These are phyloP conservation scores for Neurospora sp. DNA, from an alignment of 2,329 filamentous ascomycete species.

Conservation along the genomic window DNA sequence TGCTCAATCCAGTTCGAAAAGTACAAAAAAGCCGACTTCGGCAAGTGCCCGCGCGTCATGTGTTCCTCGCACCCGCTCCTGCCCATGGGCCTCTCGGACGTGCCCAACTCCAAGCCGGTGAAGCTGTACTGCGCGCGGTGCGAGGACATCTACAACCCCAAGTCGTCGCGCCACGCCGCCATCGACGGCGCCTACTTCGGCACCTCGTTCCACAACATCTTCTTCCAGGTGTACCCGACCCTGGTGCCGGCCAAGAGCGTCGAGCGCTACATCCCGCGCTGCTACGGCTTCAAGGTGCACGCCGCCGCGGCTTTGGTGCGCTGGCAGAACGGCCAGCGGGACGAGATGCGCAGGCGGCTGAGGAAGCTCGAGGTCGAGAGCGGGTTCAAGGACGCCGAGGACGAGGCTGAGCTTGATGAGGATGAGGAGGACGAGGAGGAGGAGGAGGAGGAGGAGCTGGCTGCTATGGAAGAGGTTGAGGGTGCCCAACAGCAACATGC, in stretches of 20 bases:
- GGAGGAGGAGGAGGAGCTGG: conserved; percentile 27
- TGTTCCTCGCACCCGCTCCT: conserved; percentile 89
- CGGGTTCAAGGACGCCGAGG: conserved; percentile 64
- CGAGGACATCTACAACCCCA: conserved; percentile 98
- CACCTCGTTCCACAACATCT: conserved; percentile 95
- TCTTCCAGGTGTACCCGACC: conserved; percentile 95
- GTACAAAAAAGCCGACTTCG: conserved; percentile 96
- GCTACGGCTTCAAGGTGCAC: conserved; percentile 95
- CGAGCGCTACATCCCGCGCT: conserved; percentile 77
- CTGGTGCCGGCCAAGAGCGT: conserved; percentile 78
- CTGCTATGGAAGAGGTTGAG: conserved; percentile 28
- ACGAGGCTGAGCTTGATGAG: conserved; percentile 51
- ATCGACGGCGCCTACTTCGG: conserved; percentile 99
- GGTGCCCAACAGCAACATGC: conserved; percentile 2
- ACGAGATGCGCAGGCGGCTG: conserved; percentile 73
- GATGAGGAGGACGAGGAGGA: conserved; percentile 49
- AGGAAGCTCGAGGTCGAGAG: conserved; percentile 62
- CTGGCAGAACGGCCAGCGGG: conserved; percentile 78
- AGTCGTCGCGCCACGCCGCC: conserved; percentile 86
- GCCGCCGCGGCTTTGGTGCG: conserved; percentile 76
- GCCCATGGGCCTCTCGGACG: conserved; percentile 87
- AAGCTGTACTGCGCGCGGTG: conserved; percentile 96
- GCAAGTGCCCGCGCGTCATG: conserved; percentile 93
- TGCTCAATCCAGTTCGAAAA: conserved; percentile 69
- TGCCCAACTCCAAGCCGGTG: conserved; percentile 78